A percentile compares a stretch with the other conserved stretches of the same genome.
Conservation (phyloP, 1,284 basidiomycete species). For the Macrocystidia cucumis region DNA sequence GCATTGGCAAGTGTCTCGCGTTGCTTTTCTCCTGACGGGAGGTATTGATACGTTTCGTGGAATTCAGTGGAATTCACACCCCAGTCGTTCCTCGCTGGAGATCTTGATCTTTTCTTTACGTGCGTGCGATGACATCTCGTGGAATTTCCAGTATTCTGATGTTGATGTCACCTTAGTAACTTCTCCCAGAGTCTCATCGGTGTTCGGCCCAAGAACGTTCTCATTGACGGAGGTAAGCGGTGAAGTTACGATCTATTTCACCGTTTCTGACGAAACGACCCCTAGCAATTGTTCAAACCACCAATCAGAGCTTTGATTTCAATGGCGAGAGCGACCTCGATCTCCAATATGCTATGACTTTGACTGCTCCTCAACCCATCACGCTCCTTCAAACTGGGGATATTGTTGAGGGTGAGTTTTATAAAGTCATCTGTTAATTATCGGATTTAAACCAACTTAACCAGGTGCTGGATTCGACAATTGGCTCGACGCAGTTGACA, state of each 20-base stretch:
- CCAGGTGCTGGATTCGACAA: slow-evolving; percentile 35
- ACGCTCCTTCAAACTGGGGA: slow-evolving; percentile 45
- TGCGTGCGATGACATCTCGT: slow-evolving; percentile 1
- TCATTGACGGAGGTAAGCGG: slow-evolving; percentile 22
- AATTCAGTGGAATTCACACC: slow-evolving; percentile 25
- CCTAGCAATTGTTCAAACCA: slow-evolving; percentile 14
- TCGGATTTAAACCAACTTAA: slow-evolving; percentile 27
- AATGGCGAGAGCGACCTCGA: slow-evolving; percentile 50
- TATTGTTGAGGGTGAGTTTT: slow-evolving; percentile 25
- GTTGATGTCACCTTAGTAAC: slow-evolving; percentile 13
- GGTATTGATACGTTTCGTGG: slow-evolving; percentile 1
- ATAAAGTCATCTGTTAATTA: slow-evolving; percentile 18
- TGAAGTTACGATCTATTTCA: neutral
- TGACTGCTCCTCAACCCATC: slow-evolving; percentile 29
- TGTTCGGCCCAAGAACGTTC: slow-evolving; percentile 17
- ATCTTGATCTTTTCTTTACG: slow-evolving; percentile 25
- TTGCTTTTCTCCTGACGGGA: neutral
- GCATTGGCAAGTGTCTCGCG: slow-evolving; percentile 29
- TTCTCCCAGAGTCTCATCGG: slow-evolving; percentile 25
- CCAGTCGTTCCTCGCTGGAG: slow-evolving; percentile 20
- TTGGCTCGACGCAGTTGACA: slow-evolving; percentile 38
- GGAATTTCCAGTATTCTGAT: neutral
- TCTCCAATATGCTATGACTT: slow-evolving; percentile 31
- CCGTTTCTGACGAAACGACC: too few species aligned
- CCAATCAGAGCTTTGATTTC: slow-evolving; percentile 24